Percentiles rank a stretch among this genome's conserved stretches.
These are phyloP conservation scores for Groenewaldozyma tartarivorans DNA, from an alignment of 805 yeast species.

Conservation along the genomic window DNA sequence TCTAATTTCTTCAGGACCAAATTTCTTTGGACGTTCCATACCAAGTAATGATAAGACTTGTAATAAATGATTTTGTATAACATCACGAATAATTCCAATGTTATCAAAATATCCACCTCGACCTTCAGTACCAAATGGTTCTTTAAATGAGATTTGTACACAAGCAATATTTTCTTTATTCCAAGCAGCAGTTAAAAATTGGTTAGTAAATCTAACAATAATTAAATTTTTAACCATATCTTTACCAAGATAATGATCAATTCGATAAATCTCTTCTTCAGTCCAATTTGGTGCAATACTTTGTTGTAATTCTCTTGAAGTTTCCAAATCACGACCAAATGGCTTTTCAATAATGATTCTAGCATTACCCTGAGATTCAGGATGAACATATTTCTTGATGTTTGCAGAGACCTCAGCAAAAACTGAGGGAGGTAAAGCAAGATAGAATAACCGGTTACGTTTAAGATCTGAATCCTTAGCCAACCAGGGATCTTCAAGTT, in stretches of 20 bases:
- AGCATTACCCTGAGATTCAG: slow-evolving; percentile 52
- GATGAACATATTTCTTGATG: slow-evolving; percentile 60
- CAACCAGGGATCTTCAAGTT: slow-evolving; percentile 40
- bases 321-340: slow-evolving; percentile 82
- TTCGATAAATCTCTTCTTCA: slow-evolving; percentile 89
- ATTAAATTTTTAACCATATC: slow-evolving; percentile 94
- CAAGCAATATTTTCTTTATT: slow-evolving; percentile 66
- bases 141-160: slow-evolving; percentile 89
- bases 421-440: slow-evolving; percentile 92
- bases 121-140: slow-evolving; percentile 98
- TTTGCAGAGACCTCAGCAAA: slow-evolving; percentile 71
- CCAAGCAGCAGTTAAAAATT: slow-evolving; percentile 83
- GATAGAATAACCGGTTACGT: slow-evolving; percentile 78
- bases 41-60: slow-evolving; percentile 87
- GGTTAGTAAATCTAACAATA: slow-evolving; percentile 85
- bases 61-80: slow-evolving; percentile 93
- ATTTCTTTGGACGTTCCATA: slow-evolving; percentile 93
- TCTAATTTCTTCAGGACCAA: slow-evolving; percentile 85
- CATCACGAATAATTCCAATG: slow-evolving; percentile 94
- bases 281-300: slow-evolving; percentile 75
- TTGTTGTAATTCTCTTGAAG: slow-evolving; percentile 67
- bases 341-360: slow-evolving; percentile 94
- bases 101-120: slow-evolving; percentile 96
- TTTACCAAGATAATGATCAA: slow-evolving; percentile 95
- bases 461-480: slow-evolving; percentile 15